Evolutionary conservation across 805 yeast species (phyloP), one percentile per base, ranked within the genome.

Genomic region (Nakazawaea siamensis): DNA sequence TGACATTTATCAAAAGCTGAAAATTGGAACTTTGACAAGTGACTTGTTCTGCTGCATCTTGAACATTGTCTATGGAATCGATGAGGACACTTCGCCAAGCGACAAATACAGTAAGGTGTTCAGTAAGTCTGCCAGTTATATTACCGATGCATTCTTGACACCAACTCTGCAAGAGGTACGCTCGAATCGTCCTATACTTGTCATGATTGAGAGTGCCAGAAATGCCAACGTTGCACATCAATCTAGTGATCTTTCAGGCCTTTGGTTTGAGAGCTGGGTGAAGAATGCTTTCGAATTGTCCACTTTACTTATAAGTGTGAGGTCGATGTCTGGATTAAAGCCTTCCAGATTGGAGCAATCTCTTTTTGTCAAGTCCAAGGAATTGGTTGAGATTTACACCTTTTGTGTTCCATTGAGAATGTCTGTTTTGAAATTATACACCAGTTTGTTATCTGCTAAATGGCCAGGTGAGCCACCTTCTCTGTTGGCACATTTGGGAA

Each of bases 401-500:
- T 62, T 60, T n/a, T 60, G 64, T 24, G 59, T 62, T 7, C 45
- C 56, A 0, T 58, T 78, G 38, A 70, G 85, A 40, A 54, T 57
- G 21, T 59, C 60, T 9, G 61, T 84, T 1, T 55, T 84, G 23
- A 68, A 67, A 27, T 50, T 86, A 24, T 54, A 85, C 13, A 70
- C 79, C 4, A 60, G 69, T 4, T 52, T 83, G 27, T 75, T 82
- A 1, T 64, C 62, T 28, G 76, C 76, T 0, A 57, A 50, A 2
- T 75, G 83, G 79, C 62, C 63, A 5, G 58, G 60, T 4, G 76
- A 72, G 18, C 71, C 78, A 23, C 94, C 95, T 3, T 86, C 95
- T 1, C 58, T 90, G 31, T 62, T 90, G 26, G 82, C 97, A 0
- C 85, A 85, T 51, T 58, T 90, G 35, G 92, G 94, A 4, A 62